These are phyloP conservation scores for Calonectria hawksworthii DNA, from an alignment of 2,329 filamentous ascomycete genomes.

Conservation along the genomic window DNA sequence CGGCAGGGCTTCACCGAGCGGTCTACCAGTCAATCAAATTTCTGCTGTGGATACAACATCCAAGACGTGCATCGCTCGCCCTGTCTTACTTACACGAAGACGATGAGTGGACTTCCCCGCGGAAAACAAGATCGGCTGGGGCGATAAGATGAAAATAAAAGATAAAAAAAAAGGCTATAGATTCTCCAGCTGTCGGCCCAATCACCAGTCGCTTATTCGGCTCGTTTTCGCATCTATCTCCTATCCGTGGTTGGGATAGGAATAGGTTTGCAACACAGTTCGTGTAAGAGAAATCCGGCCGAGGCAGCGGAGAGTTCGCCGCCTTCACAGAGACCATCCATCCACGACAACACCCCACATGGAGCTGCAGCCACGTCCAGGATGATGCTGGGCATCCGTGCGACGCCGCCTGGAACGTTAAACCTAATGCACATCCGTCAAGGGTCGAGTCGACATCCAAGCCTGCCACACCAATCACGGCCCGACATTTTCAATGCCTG, in stretches of 20 bases:
- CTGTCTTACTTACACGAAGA: slow-evolving; percentile 28
- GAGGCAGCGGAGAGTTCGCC: slow-evolving; percentile 38
- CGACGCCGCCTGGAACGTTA: slow-evolving; percentile 47
- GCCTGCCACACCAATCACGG: slow-evolving; percentile 50
- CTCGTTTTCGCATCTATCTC: slow-evolving; percentile 42
- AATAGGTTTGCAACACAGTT: slow-evolving; percentile 52
- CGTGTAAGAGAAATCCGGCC: slow-evolving; percentile 54
- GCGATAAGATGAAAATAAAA: slow-evolving; percentile 36
- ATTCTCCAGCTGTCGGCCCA: slow-evolving; percentile 32
- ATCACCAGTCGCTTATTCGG: slow-evolving; percentile 40
- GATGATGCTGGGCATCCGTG: slow-evolving; percentile 41
- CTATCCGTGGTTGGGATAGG: slow-evolving; percentile 42
- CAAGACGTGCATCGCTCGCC: slow-evolving; percentile 30
- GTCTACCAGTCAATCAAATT: slow-evolving; percentile 36
- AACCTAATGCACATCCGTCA: slow-evolving; percentile 44
- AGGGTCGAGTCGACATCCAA: slow-evolving; percentile 38
- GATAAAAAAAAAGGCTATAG: slow-evolving; percentile 18
- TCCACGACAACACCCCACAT: slow-evolving; percentile 47
- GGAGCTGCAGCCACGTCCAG: slow-evolving; percentile 40
- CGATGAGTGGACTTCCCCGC: slow-evolving; percentile 16
- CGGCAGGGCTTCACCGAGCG: slow-evolving; percentile 29
- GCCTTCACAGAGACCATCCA: slow-evolving; percentile 40
- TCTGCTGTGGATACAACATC: slow-evolving; percentile 23
- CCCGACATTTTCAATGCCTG: slow-evolving; percentile 47
- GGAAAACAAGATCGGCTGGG: slow-evolving; percentile 38